Conservation (phyloP, 139 green algal species). For the Chlamydomonas urium region DNA sequence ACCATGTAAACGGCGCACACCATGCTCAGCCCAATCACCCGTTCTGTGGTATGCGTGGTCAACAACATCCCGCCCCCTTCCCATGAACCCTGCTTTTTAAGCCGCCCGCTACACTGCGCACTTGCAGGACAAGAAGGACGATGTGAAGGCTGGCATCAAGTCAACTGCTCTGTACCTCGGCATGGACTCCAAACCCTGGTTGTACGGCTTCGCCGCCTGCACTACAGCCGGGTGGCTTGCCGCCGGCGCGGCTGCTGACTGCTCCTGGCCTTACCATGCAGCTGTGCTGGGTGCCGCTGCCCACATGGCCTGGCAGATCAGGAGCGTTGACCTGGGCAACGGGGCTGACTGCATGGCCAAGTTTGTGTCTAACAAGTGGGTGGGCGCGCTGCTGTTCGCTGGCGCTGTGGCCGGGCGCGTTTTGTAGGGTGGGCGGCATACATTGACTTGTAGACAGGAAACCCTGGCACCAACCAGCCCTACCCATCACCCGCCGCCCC, state of each 20-base stretch:
- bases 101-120: not conserved
- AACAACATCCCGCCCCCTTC: too few species aligned
- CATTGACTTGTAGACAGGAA: too few species aligned
- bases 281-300: constrained; percentile 39
- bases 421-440: too few species aligned
- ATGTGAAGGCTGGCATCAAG: constrained; percentile 77
- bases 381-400: constrained; percentile 70
- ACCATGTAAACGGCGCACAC: too few species aligned
- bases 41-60: too few species aligned
- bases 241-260: not conserved
- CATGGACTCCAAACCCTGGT: constrained; percentile 42
- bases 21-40: too few species aligned
- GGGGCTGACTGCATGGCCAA: constrained; percentile 75
- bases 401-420: constrained; percentile 27
- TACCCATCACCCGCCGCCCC: too few species aligned
- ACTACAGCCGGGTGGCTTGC: not conserved
- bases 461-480: too few species aligned
- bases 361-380: constrained; percentile 89
- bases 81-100: too few species aligned
- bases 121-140: constrained; percentile 86
- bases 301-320: constrained; percentile 78
- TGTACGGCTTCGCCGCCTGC: constrained; percentile 1
- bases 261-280: constrained; percentile 23
- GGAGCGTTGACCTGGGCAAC: constrained; percentile 62
- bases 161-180: constrained; percentile 88